Evolutionary conservation across 1,284 basidiomycete species (phyloP).

Genomic region (Moesziomyces aphidis): DNA sequence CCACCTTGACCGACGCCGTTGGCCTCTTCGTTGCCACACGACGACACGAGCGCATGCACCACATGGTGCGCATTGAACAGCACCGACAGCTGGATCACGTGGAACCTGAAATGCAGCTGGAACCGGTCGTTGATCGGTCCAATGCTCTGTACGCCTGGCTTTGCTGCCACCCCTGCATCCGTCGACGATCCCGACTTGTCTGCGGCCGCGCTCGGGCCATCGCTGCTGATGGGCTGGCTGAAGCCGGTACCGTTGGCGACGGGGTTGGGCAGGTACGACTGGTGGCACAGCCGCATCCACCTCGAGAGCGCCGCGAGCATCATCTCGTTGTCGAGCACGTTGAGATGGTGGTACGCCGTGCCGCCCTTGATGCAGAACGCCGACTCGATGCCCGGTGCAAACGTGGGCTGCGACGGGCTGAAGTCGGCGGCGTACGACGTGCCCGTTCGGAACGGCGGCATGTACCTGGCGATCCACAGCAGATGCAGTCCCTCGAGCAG

Average conservation of each 20-base stretch:
- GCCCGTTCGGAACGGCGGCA: conserved; percentile 27
- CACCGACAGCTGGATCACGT: conserved; percentile 36
- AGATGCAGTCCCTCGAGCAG: conserved; percentile 42
- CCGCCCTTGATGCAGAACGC: conserved; percentile 24
- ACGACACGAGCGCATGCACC: conserved; percentile 28
- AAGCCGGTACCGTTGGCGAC: conserved; percentile 19
- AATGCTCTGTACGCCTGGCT: conserved; percentile 13
- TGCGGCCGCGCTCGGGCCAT: conserved; percentile 1
- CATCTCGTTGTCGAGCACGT: conserved; percentile 20
- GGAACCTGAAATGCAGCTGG: conserved; percentile 39
- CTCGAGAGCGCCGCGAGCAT: conserved; percentile 35
- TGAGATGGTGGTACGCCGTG: conserved; percentile 18
- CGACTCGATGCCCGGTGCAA: conserved; percentile 15
- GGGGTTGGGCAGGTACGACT: conserved; percentile 30
- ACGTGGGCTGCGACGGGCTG: conserved; percentile 17
- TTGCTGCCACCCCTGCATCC: not conserved
- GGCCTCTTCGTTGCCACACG: conserved; percentile 25
- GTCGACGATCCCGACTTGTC: too few relatives aligned
- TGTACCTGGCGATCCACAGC: conserved; percentile 35
- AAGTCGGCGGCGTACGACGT: conserved; percentile 42
- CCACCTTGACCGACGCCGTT: not conserved
- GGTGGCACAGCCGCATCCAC: conserved; percentile 42
- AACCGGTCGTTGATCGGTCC: conserved; percentile 48
- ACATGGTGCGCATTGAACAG: conserved; percentile 44
- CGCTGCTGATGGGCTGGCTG: not conserved